Percentiles rank a stretch among this genome's conserved stretches.
Evolutionary conservation across 495 filamentous ascomycete genomes (phyloP).

Genomic region (Thozetella sp.): DNA sequence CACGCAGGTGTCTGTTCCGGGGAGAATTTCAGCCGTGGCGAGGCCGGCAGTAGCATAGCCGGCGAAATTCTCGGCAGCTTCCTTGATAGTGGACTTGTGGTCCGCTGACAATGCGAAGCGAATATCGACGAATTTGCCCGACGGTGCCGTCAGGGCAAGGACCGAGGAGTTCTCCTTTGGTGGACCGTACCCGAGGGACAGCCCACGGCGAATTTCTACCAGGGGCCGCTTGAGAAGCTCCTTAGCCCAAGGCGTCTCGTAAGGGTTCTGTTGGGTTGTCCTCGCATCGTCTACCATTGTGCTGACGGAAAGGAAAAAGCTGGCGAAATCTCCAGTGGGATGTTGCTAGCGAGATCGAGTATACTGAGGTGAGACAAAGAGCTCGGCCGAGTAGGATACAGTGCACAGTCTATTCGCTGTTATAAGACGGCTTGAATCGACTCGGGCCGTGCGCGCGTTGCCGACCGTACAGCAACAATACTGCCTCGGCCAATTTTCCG

Average conservation of each 20-base stretch:
- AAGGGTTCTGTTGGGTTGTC: not conserved
- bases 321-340: too few relatives aligned
- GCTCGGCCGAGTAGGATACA: too few relatives aligned
- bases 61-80: not conserved
- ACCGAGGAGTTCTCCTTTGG: slow-evolving; percentile 1
- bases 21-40: not conserved
- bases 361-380: too few relatives aligned
- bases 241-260: slow-evolving; percentile 2
- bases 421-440: too few relatives aligned
- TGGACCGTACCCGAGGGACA: slow-evolving; percentile 2
- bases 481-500: too few relatives aligned
- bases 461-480: too few relatives aligned
- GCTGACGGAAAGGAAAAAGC: too few relatives aligned
- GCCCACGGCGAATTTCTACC: slow-evolving; percentile 3
- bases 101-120: slow-evolving; percentile 4
- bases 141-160: slow-evolving; percentile 4
- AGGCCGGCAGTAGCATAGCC: not conserved
- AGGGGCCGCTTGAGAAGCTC: slow-evolving; percentile 6
- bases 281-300: too few relatives aligned
- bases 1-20: not conserved
- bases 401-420: too few relatives aligned
- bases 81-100: not conserved
- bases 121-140: slow-evolving; percentile 7
- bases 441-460: too few relatives aligned
- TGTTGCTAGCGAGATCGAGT: too few relatives aligned